Percentiles rank a stretch among this genome's conserved stretches.
Conservation (phyloP, 441 rosid genomes). For the Macaranga tanarius region DNA sequence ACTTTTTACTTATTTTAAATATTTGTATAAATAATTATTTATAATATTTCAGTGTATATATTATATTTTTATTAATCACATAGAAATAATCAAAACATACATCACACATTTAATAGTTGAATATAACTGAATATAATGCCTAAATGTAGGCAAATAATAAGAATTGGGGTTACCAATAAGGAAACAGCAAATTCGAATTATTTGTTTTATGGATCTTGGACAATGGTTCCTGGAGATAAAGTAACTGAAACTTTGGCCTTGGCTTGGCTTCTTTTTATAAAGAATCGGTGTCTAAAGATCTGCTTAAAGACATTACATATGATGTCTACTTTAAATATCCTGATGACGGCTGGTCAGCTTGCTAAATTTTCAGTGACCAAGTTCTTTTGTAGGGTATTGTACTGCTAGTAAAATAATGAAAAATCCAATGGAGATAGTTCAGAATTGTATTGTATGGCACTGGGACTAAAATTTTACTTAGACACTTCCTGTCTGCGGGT, state of each 20-base stretch:
- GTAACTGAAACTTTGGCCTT: not conserved
- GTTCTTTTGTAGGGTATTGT: not conserved
- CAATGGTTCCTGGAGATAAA: not conserved
- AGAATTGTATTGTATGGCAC: no score
- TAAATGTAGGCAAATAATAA: no score
- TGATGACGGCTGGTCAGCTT: conserved; percentile 5
- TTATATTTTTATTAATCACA: no score
- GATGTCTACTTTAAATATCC: conserved; percentile 2
- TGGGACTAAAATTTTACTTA: no score
- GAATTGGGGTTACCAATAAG: no score
- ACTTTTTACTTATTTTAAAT: no score
- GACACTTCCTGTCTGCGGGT: not conserved
- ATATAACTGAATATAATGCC: no score
- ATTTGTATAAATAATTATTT: no score
- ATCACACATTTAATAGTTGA: no score
- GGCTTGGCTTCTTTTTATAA: not conserved
- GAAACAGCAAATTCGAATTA: not conserved
- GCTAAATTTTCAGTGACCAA: not conserved
- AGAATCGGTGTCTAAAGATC: conserved; percentile 15
- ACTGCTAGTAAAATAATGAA: not conserved
- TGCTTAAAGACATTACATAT: not conserved
- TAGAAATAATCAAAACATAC: no score
- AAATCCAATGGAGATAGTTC: not conserved
- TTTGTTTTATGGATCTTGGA: not conserved
- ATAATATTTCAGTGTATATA: no score